Evolutionary conservation across 2,329 filamentous ascomycete species (phyloP).

Genomic region (Blumeriella jaapii): DNA sequence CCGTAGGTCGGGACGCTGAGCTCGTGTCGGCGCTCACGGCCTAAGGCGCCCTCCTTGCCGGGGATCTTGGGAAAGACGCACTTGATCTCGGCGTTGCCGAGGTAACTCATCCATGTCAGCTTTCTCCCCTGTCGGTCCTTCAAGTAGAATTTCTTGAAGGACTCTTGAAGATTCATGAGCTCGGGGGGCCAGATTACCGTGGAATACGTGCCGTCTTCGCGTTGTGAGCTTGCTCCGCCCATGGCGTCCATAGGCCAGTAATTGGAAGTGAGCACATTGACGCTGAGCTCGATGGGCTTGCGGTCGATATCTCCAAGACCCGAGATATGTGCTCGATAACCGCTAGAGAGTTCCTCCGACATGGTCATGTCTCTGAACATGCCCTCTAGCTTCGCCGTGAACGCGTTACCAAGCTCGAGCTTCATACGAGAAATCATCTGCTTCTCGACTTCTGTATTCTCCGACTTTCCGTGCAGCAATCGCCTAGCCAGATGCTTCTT

Average conservation of each 20-base stretch:
- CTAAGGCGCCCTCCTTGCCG: constrained; percentile 54
- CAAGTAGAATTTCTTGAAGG: constrained; percentile 82
- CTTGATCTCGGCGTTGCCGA: constrained; percentile 75
- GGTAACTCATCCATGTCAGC: constrained; percentile 65
- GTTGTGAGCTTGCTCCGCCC: constrained; percentile 43
- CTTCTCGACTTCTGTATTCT: constrained; percentile 86
- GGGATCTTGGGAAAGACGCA: constrained; percentile 63
- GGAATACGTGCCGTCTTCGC: constrained; percentile 34
- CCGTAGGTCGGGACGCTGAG: constrained; percentile 86
- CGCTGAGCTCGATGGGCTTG: constrained; percentile 64
- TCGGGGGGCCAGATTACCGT: constrained; percentile 63
- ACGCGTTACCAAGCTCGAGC: constrained; percentile 86
- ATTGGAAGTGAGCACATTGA: constrained; percentile 83
- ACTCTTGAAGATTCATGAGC: constrained; percentile 64
- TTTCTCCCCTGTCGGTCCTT: constrained; percentile 78
- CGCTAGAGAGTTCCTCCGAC: constrained; percentile 69
- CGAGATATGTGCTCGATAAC: constrained; percentile 59
- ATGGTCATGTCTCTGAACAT: constrained; percentile 97
- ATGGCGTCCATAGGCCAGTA: constrained; percentile 92
- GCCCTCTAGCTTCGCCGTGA: constrained; percentile 84
- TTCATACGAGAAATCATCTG: constrained; percentile 97
- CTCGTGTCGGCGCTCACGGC: constrained; percentile 67
- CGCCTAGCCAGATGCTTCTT: constrained; percentile 91
- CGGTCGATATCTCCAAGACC: constrained; percentile 39
- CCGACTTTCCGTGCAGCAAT: constrained; percentile 76